Evolutionary conservation across 768 basidiomycete genomes (phyloP).

Genomic region (Rhizopogon salebrosus): DNA sequence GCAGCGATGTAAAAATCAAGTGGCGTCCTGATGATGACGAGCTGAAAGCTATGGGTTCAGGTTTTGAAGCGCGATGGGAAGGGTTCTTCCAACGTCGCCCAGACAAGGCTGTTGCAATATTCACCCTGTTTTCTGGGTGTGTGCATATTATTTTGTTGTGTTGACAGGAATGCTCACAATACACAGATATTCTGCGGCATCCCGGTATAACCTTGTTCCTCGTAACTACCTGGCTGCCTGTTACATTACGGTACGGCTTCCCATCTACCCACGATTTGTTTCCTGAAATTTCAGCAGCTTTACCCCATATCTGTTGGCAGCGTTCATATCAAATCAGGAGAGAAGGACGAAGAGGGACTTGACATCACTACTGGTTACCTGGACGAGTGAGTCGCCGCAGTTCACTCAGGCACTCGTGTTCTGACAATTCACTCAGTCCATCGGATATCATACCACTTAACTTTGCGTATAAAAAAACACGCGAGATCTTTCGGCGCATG

Average conservation of each 20-base stretch:
- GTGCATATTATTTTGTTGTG: conserved; percentile 4
- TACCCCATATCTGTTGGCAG: conserved; percentile 45
- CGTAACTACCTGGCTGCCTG: conserved; percentile 23
- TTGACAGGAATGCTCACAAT: not conserved
- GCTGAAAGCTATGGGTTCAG: conserved; percentile 39
- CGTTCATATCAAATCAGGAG: conserved; percentile 41
- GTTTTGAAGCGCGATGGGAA: conserved; percentile 46
- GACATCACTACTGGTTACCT: conserved; percentile 43
- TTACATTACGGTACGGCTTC: conserved; percentile 29
- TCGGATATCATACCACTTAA: conserved; percentile 21
- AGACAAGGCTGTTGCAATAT: conserved; percentile 51
- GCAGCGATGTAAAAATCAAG: conserved; percentile 48
- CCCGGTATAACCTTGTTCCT: conserved; percentile 4
- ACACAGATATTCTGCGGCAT: conserved; percentile 21
- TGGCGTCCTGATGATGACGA: conserved; percentile 48
- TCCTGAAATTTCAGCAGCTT: conserved; percentile 11
- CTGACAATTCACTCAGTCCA: conserved; percentile 6
- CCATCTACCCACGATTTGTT: not conserved
- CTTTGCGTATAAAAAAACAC: conserved; percentile 20
- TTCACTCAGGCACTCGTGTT: not conserved
- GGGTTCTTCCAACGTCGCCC: conserved; percentile 42
- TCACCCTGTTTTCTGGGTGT: conserved; percentile 38
- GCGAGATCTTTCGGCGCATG: conserved; percentile 35
- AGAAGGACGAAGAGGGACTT: conserved; percentile 35
- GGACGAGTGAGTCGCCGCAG: conserved; percentile 31